These are phyloP conservation scores for Fusarium floridanum DNA, from an alignment of 2,329 filamentous ascomycete species.

Conservation along the genomic window DNA sequence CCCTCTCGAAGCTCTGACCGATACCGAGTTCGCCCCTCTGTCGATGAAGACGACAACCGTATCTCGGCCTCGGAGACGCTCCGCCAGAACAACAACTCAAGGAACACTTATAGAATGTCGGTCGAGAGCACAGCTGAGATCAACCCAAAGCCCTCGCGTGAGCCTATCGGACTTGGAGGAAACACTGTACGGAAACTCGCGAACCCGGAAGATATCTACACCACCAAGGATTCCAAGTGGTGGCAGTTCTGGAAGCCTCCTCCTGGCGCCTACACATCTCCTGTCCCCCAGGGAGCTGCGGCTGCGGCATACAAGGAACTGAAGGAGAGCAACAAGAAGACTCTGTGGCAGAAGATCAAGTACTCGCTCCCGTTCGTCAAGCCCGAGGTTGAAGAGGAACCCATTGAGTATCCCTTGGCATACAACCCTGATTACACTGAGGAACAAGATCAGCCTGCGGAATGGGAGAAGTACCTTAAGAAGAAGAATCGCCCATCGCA, in stretches of 20 bases:
- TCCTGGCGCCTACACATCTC: constrained; percentile 70
- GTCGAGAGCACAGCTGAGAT: constrained; percentile 53
- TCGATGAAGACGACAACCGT: constrained; percentile 49
- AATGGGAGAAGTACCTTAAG: constrained; percentile 87
- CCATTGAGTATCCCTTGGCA: constrained; percentile 71
- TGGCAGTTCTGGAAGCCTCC: constrained; percentile 77
- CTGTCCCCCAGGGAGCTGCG: constrained; percentile 69
- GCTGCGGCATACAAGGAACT: constrained; percentile 51
- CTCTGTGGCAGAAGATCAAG: constrained; percentile 65
- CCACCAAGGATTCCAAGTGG: constrained; percentile 62
- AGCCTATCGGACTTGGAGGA: constrained; percentile 37
- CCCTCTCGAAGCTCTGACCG: constrained; percentile 44
- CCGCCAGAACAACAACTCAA: constrained; percentile 53
- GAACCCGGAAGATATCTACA: constrained; percentile 64
- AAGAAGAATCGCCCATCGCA: constrained; percentile 88
- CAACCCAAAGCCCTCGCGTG: constrained; percentile 14
- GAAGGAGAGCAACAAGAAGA: constrained; percentile 58
- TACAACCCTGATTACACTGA: constrained; percentile 70
- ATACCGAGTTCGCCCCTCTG: constrained; percentile 44
- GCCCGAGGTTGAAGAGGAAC: constrained; percentile 54
- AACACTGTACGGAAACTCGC: constrained; percentile 67
- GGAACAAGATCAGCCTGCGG: constrained; percentile 72
- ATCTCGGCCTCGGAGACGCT: constrained; percentile 46
- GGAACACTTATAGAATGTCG: constrained; percentile 54
- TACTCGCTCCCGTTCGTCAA: constrained; percentile 63